Percentiles rank a stretch among this genome's conserved stretches.
phyloP scores from a whole-genome alignment of 1,284 basidiomycete species.

The Leccinum subspadiceum region DNA sequence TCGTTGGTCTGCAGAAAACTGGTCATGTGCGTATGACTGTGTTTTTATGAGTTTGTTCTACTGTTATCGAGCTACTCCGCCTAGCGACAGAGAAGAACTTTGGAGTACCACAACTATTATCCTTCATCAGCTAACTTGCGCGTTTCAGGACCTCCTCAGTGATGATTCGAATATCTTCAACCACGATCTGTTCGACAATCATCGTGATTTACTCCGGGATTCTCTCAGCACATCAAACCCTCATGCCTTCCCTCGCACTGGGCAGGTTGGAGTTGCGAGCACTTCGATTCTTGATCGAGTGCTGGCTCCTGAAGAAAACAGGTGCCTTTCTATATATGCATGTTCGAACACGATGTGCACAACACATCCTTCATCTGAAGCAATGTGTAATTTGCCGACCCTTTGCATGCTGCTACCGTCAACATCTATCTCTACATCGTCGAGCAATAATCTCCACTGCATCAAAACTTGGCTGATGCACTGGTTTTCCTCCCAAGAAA shows the following conservation, averaged over 20 bases:
- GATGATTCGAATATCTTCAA: not conserved
- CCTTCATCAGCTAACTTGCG: not conserved
- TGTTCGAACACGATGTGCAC: not conserved
- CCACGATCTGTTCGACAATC: not conserved
- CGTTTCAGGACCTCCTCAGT: not conserved
- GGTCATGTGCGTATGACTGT: not conserved
- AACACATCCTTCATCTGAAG: too few species aligned
- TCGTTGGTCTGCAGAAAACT: not conserved
- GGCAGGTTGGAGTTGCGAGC: not conserved
- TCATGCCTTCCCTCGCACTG: not conserved
- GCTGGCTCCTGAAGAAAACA: not conserved
- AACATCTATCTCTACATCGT: too few species aligned
- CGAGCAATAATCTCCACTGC: too few species aligned
- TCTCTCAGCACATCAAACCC: not conserved
- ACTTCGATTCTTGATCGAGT: not conserved
- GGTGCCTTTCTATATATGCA: not conserved
- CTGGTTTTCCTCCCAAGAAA: too few species aligned
- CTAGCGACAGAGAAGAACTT: not conserved
- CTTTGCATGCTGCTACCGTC: too few species aligned
- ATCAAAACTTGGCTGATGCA: too few species aligned
- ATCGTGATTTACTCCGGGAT: not conserved
- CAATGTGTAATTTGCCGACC: too few species aligned
- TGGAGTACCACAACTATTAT: not conserved
- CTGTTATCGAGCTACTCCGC: not conserved
- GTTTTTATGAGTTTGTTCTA: not conserved